Conservation (phyloP, 169 alveolate genomes). For the Plasmodium vivax region DNA sequence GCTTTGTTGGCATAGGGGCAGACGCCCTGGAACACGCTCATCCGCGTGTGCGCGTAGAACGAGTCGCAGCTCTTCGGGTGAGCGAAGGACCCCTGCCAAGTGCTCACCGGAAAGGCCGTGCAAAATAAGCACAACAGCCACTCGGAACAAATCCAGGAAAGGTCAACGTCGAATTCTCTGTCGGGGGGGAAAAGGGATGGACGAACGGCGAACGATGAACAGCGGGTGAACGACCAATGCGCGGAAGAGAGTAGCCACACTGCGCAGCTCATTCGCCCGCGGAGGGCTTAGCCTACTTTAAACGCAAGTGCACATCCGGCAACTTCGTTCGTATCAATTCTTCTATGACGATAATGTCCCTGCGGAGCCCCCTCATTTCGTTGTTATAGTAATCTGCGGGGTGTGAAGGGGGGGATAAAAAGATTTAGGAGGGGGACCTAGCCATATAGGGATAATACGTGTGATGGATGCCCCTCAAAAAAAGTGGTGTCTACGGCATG, state of each 20-base stretch:
- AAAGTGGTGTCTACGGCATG: neutral
- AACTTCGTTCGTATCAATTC: conserved; percentile 78
- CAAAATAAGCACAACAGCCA: conserved; percentile 88
- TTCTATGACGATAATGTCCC: conserved; percentile 87
- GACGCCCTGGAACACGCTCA: neutral
- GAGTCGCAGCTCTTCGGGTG: neutral
- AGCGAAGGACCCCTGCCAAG: neutral
- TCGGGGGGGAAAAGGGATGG: neutral
- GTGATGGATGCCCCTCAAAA: neutral
- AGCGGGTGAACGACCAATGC: neutral
- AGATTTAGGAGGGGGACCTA: neutral
- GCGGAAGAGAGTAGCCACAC: neutral
- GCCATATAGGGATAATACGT: neutral
- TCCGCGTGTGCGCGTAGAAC: neutral
- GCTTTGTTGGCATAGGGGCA: neutral
- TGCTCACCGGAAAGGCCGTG: conserved; percentile 84
- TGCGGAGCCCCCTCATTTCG: conserved; percentile 86
- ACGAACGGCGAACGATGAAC: neutral
- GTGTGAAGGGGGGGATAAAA: neutral
- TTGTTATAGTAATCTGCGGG: conserved; percentile 84
- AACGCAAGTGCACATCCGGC: conserved; percentile 78
- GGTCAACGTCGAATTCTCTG: conserved; percentile 85
- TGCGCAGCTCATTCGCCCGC: neutral
- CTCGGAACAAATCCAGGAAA: conserved; percentile 88
- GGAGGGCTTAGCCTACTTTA: conserved; percentile 80